phyloP scores from a whole-genome alignment of 2,329 filamentous ascomycete species.

The Allantophomopsis lycopodina region DNA sequence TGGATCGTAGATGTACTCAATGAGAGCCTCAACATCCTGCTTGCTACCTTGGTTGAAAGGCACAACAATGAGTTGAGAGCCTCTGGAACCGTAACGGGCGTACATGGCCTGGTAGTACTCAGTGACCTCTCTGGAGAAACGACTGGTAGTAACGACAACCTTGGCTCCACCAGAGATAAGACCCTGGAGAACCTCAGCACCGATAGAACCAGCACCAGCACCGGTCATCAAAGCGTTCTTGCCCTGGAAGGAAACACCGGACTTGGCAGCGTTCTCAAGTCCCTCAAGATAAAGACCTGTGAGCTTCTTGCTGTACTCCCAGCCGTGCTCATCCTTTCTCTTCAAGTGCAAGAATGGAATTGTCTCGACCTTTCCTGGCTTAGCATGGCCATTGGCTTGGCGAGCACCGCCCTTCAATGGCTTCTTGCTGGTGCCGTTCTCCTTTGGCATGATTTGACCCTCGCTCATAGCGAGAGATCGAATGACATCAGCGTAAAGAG shows the following conservation, averaged over 20 bases:
- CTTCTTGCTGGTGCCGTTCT: conserved; percentile 46
- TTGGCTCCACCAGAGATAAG: conserved; percentile 93
- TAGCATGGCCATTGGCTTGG: conserved; percentile 41
- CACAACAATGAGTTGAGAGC: conserved; percentile 93
- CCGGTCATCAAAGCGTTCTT: conserved; percentile 98
- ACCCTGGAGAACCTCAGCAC: conserved; percentile 90
- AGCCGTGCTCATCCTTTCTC: conserved; percentile 83
- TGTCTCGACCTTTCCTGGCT: conserved; percentile 84
- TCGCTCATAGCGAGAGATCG: conserved; percentile 96
- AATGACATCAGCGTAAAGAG: conserved; percentile 84
- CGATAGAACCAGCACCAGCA: conserved; percentile 93
- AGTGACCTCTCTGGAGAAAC: conserved; percentile 93
- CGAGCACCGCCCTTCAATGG: conserved; percentile 16
- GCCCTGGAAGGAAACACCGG: conserved; percentile 81
- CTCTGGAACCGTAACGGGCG: conserved; percentile 80
- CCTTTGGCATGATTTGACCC: conserved; percentile 86
- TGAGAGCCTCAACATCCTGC: conserved; percentile 86
- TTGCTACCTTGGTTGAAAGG: conserved; percentile 99
- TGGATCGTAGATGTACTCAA: conserved; percentile 91
- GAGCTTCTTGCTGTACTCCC: conserved; percentile 99
- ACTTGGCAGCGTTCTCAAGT: conserved; percentile 74
- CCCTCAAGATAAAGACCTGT: conserved; percentile 88
- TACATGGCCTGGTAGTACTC: conserved; percentile 99
- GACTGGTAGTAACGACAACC: conserved; percentile 90
- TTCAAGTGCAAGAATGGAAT: conserved; percentile 97